phyloP scores from a whole-genome alignment of 2,329 filamentous ascomycete species.

The Stemphylium lycopersici region DNA sequence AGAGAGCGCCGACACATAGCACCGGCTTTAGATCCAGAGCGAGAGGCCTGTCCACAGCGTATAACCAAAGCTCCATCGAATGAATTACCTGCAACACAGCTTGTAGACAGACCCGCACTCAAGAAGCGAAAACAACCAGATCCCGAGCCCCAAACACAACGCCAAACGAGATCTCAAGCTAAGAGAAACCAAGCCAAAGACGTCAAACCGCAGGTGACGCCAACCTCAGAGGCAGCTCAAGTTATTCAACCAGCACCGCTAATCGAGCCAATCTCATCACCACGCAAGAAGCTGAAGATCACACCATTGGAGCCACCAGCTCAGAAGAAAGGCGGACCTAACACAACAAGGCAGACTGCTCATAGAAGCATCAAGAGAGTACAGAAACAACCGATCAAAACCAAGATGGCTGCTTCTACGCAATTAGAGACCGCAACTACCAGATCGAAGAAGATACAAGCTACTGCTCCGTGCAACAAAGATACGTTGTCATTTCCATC shows the following conservation, averaged over 20 bases:
- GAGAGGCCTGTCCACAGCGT: background rate
- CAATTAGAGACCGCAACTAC: background rate
- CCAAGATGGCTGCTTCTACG: background rate
- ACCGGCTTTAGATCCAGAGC: background rate
- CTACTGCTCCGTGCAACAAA: background rate
- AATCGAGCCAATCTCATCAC: background rate
- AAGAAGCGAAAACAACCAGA: slow-evolving; percentile 14
- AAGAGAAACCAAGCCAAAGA: slow-evolving; percentile 6
- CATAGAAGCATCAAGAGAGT: background rate
- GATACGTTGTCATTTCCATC: background rate
- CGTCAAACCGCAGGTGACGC: background rate
- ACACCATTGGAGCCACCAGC: background rate
- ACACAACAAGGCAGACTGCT: background rate
- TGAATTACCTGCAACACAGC: slow-evolving; percentile 3
- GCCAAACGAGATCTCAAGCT: slow-evolving; percentile 19
- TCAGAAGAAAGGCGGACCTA: background rate
- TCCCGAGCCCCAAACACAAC: background rate
- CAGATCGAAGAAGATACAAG: background rate
- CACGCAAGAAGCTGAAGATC: slow-evolving; percentile 8
- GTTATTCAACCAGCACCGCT: slow-evolving; percentile 34
- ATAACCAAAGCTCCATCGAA: background rate
- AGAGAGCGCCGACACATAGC: background rate
- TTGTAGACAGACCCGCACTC: slow-evolving; percentile 1
- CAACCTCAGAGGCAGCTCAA: background rate
- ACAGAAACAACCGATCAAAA: background rate